Conservation (phyloP, 1,284 basidiomycete genomes). For the Ganoderma resinaceum region DNA sequence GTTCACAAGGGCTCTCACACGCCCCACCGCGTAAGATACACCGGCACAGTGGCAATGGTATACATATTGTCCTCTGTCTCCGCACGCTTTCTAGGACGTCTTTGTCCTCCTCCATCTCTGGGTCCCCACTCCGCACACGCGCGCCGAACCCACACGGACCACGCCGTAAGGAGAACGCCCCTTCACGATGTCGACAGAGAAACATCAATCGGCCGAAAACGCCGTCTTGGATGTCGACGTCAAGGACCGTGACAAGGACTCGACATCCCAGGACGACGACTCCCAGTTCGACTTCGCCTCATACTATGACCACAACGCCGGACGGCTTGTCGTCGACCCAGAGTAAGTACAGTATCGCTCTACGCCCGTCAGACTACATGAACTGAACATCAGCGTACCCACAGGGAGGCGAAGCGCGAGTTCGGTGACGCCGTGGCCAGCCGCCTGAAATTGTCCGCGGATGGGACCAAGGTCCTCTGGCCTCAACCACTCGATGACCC, state of each 20-base stretch:
- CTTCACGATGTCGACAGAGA: slow-evolving; percentile 20
- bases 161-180: not conserved
- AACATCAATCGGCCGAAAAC: slow-evolving; percentile 17
- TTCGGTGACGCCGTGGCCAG: slow-evolving; percentile 58
- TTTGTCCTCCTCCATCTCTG: not conserved
- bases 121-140: not conserved
- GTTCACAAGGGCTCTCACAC: not conserved
- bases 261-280: slow-evolving; percentile 14
- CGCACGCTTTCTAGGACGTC: not conserved
- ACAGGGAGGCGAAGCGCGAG: slow-evolving; percentile 59
- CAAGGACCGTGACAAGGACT: slow-evolving; percentile 17
- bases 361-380: not conserved
- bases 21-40: not conserved
- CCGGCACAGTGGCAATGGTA: not conserved
- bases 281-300: slow-evolving; percentile 49
- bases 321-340: slow-evolving; percentile 69
- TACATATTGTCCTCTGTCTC: not conserved
- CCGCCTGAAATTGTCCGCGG: slow-evolving; percentile 52
- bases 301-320: slow-evolving; percentile 63
- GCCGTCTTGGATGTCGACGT: slow-evolving; percentile 21
- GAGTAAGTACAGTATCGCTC: slow-evolving; percentile 43
- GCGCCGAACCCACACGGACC: not conserved
- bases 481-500: slow-evolving; percentile 71
- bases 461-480: slow-evolving; percentile 61
- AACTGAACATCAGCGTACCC: slow-evolving; percentile 14